These are phyloP conservation scores for Rhizomucor miehei DNA, from an alignment of 371 early-diverging fungal genomes.

Conservation along the genomic window DNA sequence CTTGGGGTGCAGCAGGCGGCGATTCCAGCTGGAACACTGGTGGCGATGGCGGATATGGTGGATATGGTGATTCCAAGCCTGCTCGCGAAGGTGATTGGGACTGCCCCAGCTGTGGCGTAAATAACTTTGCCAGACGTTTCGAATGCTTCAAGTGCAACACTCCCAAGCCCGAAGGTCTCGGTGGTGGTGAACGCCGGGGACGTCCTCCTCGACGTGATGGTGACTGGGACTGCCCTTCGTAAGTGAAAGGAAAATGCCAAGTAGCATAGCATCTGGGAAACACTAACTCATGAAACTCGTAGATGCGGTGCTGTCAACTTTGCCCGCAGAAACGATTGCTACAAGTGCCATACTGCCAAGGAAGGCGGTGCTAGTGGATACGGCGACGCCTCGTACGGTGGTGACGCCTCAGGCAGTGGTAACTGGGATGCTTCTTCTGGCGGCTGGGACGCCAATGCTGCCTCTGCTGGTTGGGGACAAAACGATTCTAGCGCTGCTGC, in stretches of 20 bases:
- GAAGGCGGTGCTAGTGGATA: constrained; percentile 43
- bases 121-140: constrained; percentile 26
- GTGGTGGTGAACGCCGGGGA: constrained; percentile 21
- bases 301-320: constrained; percentile 58
- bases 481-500: constrained; percentile 13
- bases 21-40: constrained; percentile 53
- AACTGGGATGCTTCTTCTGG: constrained; percentile 20
- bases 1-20: constrained; percentile 20
- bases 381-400: constrained; percentile 21
- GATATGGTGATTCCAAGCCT: constrained; percentile 7
- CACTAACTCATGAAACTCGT: neutral
- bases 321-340: constrained; percentile 62
- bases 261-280: no score
- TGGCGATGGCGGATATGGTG: constrained; percentile 8
- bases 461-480: constrained; percentile 24
- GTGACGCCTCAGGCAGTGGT: constrained; percentile 18
- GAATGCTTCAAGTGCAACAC: constrained; percentile 39
- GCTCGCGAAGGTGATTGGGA: constrained; percentile 36
- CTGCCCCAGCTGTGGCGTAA: constrained; percentile 32
- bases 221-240: constrained; percentile 53
- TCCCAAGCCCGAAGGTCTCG: constrained; percentile 29
- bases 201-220: constrained; percentile 47
- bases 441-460: constrained; percentile 24
- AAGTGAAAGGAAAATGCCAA: constrained; percentile 5
- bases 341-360: constrained; percentile 59